These are phyloP conservation scores for Calycina marina DNA, from an alignment of 2,329 filamentous ascomycete genomes.

Conservation along the genomic window DNA sequence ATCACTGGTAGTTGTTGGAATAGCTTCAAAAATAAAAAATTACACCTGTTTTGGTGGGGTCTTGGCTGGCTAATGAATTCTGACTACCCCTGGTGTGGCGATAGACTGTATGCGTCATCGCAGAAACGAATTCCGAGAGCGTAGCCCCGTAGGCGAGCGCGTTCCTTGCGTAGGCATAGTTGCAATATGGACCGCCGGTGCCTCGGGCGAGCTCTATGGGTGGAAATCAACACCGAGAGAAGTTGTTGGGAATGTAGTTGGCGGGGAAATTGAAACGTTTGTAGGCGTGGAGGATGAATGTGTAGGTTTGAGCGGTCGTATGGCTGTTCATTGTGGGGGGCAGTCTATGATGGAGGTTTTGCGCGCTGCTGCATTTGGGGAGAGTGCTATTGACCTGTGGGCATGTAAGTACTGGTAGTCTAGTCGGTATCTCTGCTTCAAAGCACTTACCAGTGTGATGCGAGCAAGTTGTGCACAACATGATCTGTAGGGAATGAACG, in stretches of 20 bases:
- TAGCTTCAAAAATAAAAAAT: no score
- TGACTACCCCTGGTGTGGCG: no score
- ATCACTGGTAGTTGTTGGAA: no score
- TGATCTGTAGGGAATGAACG: conserved; percentile 4
- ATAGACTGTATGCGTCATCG: conserved; percentile 25
- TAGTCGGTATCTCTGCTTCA: background rate
- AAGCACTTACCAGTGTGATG: conserved; percentile 3
- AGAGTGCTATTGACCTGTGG: conserved; percentile 5
- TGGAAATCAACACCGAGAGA: conserved; percentile 29
- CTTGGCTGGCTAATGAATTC: no score
- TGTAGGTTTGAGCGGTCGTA: conserved; percentile 2
- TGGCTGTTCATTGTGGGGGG: conserved; percentile 2
- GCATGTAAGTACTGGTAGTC: no score
- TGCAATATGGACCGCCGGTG: conserved; percentile 26
- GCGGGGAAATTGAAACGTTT: conserved; percentile 6
- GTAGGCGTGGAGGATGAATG: conserved; percentile 5
- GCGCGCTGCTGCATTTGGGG: conserved; percentile 3
- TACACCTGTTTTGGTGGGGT: no score
- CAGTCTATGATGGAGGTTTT: conserved; percentile 1
- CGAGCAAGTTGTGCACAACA: conserved; percentile 5
- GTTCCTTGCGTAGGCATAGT: conserved; percentile 34
- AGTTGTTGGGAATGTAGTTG: conserved; percentile 30
- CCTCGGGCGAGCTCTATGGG: conserved; percentile 20
- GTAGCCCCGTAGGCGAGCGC: conserved; percentile 30
- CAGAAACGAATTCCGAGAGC: conserved; percentile 28